Evolutionary conservation across 495 filamentous ascomycete species (phyloP), one percentile per base, ranked within the genome.

Genomic region (Chaetomium tenue): DNA sequence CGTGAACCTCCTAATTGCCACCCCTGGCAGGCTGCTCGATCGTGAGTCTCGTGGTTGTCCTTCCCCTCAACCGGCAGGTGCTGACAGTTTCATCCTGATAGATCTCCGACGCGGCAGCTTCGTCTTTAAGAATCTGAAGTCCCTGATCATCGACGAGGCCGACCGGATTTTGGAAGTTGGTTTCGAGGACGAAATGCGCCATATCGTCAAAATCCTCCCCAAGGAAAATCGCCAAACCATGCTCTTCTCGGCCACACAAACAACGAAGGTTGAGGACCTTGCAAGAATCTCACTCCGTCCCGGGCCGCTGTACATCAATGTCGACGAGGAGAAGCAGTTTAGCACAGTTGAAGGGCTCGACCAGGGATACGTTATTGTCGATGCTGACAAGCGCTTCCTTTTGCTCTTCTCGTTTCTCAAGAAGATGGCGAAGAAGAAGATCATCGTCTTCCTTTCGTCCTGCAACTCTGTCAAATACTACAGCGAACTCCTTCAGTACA

Each of bases 141-240:
- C 91, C 7, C 78, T 98, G 9, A 84, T 98, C 46, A 94, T 96
- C 65, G 91, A 96, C 70, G 92, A 96, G 73, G 93, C 93, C 23
- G 93, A 97, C 71, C 86, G 92, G 53, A 98, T 97, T 64, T 80
- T 98, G 37, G 94, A 98, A 79, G 90, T 97, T 63, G 94, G 94
- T 65, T 98, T 98, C 81, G 94, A 98, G 72, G 95, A 98, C 70
- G 94, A 98, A 76, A 96, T 97, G 91, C 85, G 91, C 57, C 91
- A 96, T 74, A 96, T 98, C 70, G 85, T 98, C 74, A 97, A 96
- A 80, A 95, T 98, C 58, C 81, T 98, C 18, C 94, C 94, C 28
- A 87, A 86, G 64, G 88, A 93, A 42, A 89, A 93, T 62, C 82
- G 95, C 46, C 94, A 98, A 72, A 98, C 94, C 0, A 92, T 95